Conservation (phyloP, 164 flowering plant genomes). For the Berberis thunbergii region DNA sequence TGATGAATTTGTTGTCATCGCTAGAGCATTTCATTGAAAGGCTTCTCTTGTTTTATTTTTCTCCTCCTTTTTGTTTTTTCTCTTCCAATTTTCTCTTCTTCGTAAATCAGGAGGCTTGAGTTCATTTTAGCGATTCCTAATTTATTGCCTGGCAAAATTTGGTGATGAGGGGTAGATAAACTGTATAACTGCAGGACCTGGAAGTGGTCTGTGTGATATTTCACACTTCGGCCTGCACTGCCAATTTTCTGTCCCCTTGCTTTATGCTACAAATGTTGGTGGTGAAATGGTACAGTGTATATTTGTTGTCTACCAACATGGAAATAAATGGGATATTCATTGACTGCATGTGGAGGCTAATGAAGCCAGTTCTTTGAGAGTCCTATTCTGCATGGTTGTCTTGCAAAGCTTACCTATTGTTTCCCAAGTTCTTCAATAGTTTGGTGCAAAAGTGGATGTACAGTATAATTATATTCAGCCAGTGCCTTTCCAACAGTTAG, state of each 20-base stretch:
- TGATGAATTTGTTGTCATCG: too few species aligned
- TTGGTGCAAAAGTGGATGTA: too few species aligned
- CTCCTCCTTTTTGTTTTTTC: background rate
- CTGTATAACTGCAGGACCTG: constrained; percentile 12
- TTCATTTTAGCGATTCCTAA: constrained; percentile 13
- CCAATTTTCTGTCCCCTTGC: constrained; percentile 1
- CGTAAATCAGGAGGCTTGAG: too few species aligned
- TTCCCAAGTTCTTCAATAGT: too few species aligned
- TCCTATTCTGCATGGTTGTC: too few species aligned
- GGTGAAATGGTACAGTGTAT: background rate
- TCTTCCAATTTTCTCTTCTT: constrained; percentile 2
- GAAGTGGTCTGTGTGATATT: constrained; percentile 8
- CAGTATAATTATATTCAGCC: too few species aligned
- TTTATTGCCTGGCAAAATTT: constrained; percentile 19
- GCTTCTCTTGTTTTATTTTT: constrained; percentile 2
- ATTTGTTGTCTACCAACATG: background rate
- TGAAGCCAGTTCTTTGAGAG: too few species aligned
- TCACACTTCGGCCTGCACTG: constrained; percentile 12
- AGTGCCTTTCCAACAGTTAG: too few species aligned
- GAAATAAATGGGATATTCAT: constrained; percentile 27
- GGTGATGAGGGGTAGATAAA: constrained; percentile 6
- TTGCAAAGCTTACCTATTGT: too few species aligned
- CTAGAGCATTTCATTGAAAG: background rate
- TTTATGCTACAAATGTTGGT: constrained; percentile 1
- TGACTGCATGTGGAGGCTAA: too few species aligned